Base-by-base conservation (phyloP, 495 filamentous ascomycete species). In the Podospora anserina region DNA sequence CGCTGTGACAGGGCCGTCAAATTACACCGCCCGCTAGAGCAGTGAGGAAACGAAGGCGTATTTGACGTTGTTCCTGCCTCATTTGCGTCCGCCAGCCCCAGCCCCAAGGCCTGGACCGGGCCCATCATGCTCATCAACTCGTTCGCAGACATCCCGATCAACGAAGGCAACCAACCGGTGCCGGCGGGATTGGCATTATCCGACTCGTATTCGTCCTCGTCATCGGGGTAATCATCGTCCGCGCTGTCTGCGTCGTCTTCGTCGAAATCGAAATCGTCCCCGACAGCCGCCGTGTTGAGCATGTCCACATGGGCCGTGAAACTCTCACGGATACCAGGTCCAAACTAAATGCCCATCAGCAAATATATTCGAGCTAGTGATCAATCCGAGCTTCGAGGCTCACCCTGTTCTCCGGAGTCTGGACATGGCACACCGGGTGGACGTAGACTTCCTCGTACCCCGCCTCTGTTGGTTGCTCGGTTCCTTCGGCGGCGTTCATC, bases 1-100 rank as follows among this genome's bases (percentile, higher is more conserved):
- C 68, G 69, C 44, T 85, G 82, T 0, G 85, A 87, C 5, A 86
- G 68, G 2, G 80, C 79, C 6, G 82, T 84, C 39, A 87, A 75
- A 32, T 86, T 86, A 44, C 80, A 77, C 4, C 84, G 75, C 69
- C 75, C 76, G 18, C 65, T 32, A 32, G 59, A 2, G 80, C 79
- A 9, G 82, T 64, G 66, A 5, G 82, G 82, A 56, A 78, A 76
- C 7, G 69, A 61, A 49, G 7, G 23, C 23, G 23, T 23, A 23
- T 23, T 23, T 23, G 23, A 23, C 23, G 23, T 23, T 23, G 23
- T 23, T 69, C 66, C 11, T 66, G 56, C 60, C 19, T 16, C 39
- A 49, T 16, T 16, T 49, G 39, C 6, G 5, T 39, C 34, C 34
- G 5, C 34, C 34, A 23, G 1, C 23, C 23, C 23, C 23, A 23